Conservation (phyloP, 148 eudicot genomes). For the Rhododendron kiyosumense region DNA sequence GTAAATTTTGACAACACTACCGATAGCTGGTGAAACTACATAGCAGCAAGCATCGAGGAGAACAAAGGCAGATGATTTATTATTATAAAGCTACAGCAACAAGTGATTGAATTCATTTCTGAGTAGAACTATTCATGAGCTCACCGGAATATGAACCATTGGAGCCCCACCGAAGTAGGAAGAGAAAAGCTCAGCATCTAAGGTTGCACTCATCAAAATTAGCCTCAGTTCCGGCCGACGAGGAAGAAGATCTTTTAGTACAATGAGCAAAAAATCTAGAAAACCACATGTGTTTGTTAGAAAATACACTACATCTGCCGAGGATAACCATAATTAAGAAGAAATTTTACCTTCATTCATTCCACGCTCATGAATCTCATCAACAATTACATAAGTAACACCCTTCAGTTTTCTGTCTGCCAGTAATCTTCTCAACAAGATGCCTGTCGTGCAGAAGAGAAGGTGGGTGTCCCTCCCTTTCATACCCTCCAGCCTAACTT, state of each 20-base stretch:
- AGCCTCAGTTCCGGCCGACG: constrained; percentile 81
- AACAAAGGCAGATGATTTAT: neutral
- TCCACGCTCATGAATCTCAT: constrained; percentile 99
- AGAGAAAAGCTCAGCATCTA: constrained; percentile 93
- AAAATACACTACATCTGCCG: constrained; percentile 1
- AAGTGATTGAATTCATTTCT: constrained; percentile 1
- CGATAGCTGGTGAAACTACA: neutral
- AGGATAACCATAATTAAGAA: constrained; percentile 6
- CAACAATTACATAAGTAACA: constrained; percentile 90
- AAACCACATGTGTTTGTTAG: constrained; percentile 14
- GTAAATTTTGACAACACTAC: neutral
- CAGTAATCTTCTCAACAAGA: constrained; percentile 83
- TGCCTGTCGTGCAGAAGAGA: constrained; percentile 96
- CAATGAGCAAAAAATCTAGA: constrained; percentile 91
- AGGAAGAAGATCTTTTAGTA: constrained; percentile 90
- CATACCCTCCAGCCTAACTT: constrained; percentile 95
- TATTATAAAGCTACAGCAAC: neutral
- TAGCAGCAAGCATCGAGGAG: neutral
- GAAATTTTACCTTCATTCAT: constrained; percentile 83
- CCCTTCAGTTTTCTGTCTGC: constrained; percentile 87
- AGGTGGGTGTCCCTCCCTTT: constrained; percentile 95
- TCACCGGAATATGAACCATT: constrained; percentile 70
- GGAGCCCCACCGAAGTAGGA: constrained; percentile 88
- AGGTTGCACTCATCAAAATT: constrained; percentile 96
- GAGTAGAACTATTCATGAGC: neutral